Percentiles rank a stretch among this genome's conserved stretches.
phyloP scores from a whole-genome alignment of 75 land plant species.

The Gnetum montanum region DNA sequence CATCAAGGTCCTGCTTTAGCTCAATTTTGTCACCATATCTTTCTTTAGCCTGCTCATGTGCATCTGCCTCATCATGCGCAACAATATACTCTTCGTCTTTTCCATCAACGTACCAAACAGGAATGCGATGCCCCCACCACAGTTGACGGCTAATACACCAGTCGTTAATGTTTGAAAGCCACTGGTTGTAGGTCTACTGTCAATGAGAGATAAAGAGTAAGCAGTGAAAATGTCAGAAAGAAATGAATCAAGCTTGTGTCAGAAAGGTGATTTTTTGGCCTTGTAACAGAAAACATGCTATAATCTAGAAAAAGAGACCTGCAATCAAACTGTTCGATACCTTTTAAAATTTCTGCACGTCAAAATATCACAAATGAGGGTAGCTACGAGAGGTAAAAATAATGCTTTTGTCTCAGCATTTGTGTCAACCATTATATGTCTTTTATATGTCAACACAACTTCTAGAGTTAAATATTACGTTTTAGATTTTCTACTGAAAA shows the following conservation, averaged over 20 bases:
- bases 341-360: no score
- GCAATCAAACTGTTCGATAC: no score
- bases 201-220: slow-evolving; percentile 2
- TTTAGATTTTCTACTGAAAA: no score
- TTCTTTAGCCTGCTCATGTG: slow-evolving; percentile 47
- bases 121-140: slow-evolving; percentile 99
- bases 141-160: slow-evolving; percentile 99
- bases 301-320: no score
- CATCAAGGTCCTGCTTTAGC: slow-evolving; percentile 90
- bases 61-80: slow-evolving; percentile 71
- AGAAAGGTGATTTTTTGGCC: neutral
- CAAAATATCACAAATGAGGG: no score
- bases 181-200: slow-evolving; percentile 76
- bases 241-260: neutral
- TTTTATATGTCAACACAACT: no score
- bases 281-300: no score
- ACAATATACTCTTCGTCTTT: slow-evolving; percentile 76
- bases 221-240: neutral
- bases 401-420: no score
- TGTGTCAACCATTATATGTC: no score
- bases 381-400: no score
- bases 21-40: slow-evolving; percentile 65
- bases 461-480: no score
- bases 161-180: slow-evolving; percentile 95
- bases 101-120: slow-evolving; percentile 90